A percentile compares a stretch with the other conserved stretches of the same genome.
These are phyloP conservation scores for Pichia exigua DNA, from an alignment of 805 yeast species.

Conservation along the genomic window DNA sequence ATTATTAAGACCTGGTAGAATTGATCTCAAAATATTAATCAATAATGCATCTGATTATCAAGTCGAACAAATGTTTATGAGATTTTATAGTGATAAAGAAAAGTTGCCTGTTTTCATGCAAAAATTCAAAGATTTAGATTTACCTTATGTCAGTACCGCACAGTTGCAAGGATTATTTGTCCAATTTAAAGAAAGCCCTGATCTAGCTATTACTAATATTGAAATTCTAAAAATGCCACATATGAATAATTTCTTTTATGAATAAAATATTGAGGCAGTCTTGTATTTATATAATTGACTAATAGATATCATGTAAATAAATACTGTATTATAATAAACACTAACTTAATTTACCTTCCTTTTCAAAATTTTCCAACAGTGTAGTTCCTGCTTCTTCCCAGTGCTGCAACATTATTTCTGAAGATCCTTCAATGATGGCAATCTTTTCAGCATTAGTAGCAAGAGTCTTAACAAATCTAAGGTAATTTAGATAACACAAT, in stretches of 20 bases:
- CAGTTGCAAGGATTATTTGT: conserved; percentile 94
- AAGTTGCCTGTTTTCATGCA: conserved; percentile 46
- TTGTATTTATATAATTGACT: conserved; percentile 4
- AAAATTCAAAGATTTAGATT: conserved; percentile 38
- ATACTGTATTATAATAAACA: not conserved
- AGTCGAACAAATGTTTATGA: conserved; percentile 72
- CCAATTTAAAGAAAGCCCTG: conserved; percentile 78
- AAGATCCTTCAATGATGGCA: conserved; percentile 34
- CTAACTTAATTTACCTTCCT: not conserved
- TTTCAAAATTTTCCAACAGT: conserved; percentile 10
- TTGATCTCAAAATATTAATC: conserved; percentile 73
- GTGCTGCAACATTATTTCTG: conserved; percentile 36
- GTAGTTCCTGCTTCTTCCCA: conserved; percentile 26
- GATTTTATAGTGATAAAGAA: conserved; percentile 67
- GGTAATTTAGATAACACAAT: conserved; percentile 39
- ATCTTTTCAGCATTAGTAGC: conserved; percentile 32
- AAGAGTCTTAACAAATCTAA: conserved; percentile 37
- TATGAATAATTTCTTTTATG: conserved; percentile 28
- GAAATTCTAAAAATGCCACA: conserved; percentile 34
- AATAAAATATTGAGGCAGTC: conserved; percentile 10
- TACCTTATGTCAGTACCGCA: conserved; percentile 73
- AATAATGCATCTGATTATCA: conserved; percentile 86
- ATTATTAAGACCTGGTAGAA: conserved; percentile 86
- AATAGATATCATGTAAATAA: conserved; percentile 1
- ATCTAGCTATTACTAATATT: conserved; percentile 63